Percentiles rank a stretch among this genome's conserved stretches.
phyloP scores from a whole-genome alignment of 2,329 filamentous ascomycete species.

The Immersiporthe knoxdaviesiana region DNA sequence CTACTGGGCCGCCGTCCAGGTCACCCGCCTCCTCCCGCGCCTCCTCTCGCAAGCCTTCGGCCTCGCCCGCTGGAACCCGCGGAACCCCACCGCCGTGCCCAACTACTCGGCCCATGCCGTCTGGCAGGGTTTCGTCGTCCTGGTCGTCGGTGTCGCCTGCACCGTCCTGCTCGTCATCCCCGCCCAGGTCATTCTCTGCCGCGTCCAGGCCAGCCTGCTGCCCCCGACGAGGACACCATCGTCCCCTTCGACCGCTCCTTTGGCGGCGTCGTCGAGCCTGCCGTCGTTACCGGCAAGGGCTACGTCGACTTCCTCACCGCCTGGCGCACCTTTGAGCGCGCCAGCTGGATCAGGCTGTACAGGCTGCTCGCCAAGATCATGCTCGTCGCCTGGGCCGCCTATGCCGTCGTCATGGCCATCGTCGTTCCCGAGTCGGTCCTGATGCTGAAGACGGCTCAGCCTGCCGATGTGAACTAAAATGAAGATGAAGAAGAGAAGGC shows the following conservation, averaged over 20 bases:
- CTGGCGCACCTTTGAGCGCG: constrained; percentile 76
- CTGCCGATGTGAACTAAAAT: constrained; percentile 13
- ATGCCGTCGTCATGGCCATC: constrained; percentile 51
- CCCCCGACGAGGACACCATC: constrained; percentile 81
- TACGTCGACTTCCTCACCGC: constrained; percentile 74
- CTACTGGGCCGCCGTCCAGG: constrained; percentile 61
- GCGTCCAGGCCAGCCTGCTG: constrained; percentile 85
- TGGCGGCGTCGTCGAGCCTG: constrained; percentile 74
- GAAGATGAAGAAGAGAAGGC: too few relatives aligned
- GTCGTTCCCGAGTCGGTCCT: constrained; percentile 57
- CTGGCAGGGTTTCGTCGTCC: constrained; percentile 52
- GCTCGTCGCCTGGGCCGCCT: constrained; percentile 53
- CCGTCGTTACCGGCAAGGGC: constrained; percentile 72
- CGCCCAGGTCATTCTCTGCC: constrained; percentile 73
- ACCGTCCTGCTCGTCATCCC: constrained; percentile 72
- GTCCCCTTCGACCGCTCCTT: constrained; percentile 91
- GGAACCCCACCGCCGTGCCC: constrained; percentile 43
- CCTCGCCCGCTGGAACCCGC: constrained; percentile 46
- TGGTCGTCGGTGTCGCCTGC: constrained; percentile 51
- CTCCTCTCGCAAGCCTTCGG: constrained; percentile 51
- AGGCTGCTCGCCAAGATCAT: constrained; percentile 76
- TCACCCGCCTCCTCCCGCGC: constrained; percentile 52
- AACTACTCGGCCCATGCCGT: constrained; percentile 43
- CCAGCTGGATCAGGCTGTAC: constrained; percentile 72
- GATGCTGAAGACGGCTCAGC: constrained; percentile 41